Conservation (phyloP, 1,284 basidiomycete genomes). For the Heterobasidion irregulare region DNA sequence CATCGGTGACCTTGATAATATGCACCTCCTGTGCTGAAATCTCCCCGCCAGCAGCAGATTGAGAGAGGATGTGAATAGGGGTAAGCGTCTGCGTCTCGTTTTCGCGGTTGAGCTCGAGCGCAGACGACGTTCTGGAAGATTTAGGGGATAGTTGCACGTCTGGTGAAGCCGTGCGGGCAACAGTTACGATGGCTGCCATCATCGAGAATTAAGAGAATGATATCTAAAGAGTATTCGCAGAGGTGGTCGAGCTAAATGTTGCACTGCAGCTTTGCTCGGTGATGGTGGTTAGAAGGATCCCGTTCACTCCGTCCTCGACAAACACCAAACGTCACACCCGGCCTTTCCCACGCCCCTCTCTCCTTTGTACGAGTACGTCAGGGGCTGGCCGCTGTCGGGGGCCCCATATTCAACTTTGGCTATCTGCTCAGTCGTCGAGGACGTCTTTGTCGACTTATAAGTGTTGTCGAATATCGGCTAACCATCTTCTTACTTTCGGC, state of each 20-base stretch:
- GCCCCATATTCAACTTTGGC: too few relatives aligned
- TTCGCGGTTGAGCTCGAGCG: not conserved
- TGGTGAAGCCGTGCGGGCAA: constrained; percentile 17
- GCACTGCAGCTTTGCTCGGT: not conserved
- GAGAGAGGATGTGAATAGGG: constrained; percentile 24
- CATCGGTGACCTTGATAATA: constrained; percentile 41
- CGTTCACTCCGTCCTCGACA: too few relatives aligned
- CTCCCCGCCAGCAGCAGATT: constrained; percentile 3
- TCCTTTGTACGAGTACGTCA: too few relatives aligned
- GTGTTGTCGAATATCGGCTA: too few relatives aligned
- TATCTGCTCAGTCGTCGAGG: too few relatives aligned
- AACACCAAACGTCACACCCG: not conserved
- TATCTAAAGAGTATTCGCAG: not conserved
- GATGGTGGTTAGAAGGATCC: not conserved
- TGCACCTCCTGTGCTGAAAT: constrained; percentile 36
- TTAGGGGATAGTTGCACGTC: constrained; percentile 15
- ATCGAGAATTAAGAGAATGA: not conserved
- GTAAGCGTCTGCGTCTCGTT: constrained; percentile 12
- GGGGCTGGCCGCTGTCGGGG: too few relatives aligned
- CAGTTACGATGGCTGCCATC: constrained; percentile 5
- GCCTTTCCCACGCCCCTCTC: not conserved
- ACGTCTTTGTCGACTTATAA: too few relatives aligned
- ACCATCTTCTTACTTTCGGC: too few relatives aligned
- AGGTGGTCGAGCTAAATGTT: not conserved
- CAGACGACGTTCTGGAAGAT: constrained; percentile 13